Evolutionary conservation across 2,329 filamentous ascomycete species (phyloP), one percentile per base, ranked within the genome.

Genomic region (Nemania serpens): DNA sequence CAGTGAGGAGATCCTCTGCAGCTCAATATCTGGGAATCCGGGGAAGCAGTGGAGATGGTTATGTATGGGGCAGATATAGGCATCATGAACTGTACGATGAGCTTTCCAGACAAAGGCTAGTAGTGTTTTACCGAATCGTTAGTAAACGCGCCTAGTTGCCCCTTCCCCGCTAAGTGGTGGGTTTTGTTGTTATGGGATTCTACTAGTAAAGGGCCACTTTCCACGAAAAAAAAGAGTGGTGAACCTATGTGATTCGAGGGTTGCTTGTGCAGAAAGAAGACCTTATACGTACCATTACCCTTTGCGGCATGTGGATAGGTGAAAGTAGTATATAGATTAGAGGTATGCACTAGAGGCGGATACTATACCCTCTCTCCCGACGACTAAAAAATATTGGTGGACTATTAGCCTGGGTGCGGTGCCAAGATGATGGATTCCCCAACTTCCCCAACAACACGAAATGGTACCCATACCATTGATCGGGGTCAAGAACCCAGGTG

Each of bases 371-470:
- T 9, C 22, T 29, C 13, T 41, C 12, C 55, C 61, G 51, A 56
- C 20, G 25, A 46, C 39, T 17, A 25, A 2, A 46, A 22, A 20
- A 54, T 49, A 65, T 65, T 65, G 63, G 63, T 65, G 63, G 63
- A 65, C 58, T 56, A 65, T 61, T 56, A 65, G 52, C 47, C 56
- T 55, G 42, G 13, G n/a, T 7, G 47, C 53, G 20, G 45, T 43
- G 45, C 43, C 42, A 34, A 37, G 46, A 37, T 57, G 41, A 33
- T 36, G n/a, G 51, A 34, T 37, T 57, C 61, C 22, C 57, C 63
- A 56, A 54, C 45, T 64, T 64, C 59, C 53, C 62, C 62, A 62
- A 62, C 48, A n/a, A 4, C 25, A 29, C 25, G 25, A 29, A 3
- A 29, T 29, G 25, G 25, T 3, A 29, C 25, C 25, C 3, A 4